Evolutionary conservation across 176 grass and related monocot species (phyloP).

Genomic region (Avena eriantha): DNA sequence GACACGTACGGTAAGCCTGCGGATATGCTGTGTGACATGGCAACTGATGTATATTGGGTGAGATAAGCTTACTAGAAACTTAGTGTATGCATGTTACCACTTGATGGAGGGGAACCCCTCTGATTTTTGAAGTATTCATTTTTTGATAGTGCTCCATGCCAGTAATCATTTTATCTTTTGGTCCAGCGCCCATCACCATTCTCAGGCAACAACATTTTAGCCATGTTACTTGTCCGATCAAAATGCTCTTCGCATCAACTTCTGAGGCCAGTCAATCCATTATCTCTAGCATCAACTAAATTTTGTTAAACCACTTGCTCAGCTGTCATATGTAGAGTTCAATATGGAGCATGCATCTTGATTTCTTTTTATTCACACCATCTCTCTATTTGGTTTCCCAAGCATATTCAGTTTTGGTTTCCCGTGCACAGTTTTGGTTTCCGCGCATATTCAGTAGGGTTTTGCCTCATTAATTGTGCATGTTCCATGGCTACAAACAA

Average conservation of each 20-base stretch:
- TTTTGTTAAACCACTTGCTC: no score
- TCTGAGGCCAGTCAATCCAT: not conserved
- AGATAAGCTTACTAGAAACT: slow-evolving; percentile 17
- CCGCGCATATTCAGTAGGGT: not conserved
- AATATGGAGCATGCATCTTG: not conserved
- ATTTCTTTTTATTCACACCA: not conserved
- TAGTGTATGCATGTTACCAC: not conserved
- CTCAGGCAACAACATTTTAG: no score
- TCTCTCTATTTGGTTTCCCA: slow-evolving; percentile 8
- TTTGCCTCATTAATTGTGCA: not conserved
- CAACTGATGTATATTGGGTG: not conserved
- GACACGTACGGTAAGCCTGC: not conserved
- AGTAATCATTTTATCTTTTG: not conserved
- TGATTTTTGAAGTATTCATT: not conserved
- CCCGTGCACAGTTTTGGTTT: not conserved
- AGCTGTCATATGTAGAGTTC: not conserved
- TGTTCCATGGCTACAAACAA: not conserved
- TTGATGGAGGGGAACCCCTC: not conserved
- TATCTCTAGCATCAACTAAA: not conserved
- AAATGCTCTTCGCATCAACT: slow-evolving; percentile 23
- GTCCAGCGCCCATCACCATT: not conserved
- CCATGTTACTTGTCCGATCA: not conserved
- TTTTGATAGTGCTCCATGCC: not conserved
- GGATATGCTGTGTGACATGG: not conserved
- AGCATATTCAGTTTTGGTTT: slow-evolving; percentile 1